These are phyloP conservation scores for Vitis labrusca DNA, from an alignment of 164 flowering plant genomes.

Conservation along the genomic window DNA sequence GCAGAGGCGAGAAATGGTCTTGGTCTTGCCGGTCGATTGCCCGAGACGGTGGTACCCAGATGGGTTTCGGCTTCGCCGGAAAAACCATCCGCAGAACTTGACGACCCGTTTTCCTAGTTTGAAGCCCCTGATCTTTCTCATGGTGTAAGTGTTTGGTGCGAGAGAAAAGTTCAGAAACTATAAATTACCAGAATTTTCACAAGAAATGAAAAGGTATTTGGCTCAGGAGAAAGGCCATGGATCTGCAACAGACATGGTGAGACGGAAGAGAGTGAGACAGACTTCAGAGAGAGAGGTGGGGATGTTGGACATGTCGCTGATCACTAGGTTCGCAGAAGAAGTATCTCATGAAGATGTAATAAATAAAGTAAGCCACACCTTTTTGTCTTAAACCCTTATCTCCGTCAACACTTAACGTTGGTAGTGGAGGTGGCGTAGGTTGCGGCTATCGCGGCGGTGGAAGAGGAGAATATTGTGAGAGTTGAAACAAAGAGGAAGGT, in stretches of 20 bases:
- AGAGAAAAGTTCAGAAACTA: background rate
- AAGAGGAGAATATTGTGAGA: too few species aligned
- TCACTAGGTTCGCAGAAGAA: background rate
- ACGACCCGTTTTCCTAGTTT: conserved; percentile 38
- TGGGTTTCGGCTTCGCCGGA: conserved; percentile 16
- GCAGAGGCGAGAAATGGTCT: conserved; percentile 41
- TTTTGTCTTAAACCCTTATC: too few species aligned
- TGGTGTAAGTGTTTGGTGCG: background rate
- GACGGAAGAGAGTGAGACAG: conserved; percentile 49
- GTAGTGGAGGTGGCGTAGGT: too few species aligned
- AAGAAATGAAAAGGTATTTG: background rate
- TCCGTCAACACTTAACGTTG: too few species aligned
- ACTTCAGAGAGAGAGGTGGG: conserved; percentile 55
- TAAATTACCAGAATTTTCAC: background rate
- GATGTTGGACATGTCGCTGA: conserved; percentile 37
- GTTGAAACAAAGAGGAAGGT: too few species aligned
- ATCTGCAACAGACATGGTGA: conserved; percentile 52
- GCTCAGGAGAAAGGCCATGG: conserved; percentile 64
- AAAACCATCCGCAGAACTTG: conserved; percentile 33
- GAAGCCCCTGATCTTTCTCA: conserved; percentile 57
- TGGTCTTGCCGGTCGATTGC: background rate
- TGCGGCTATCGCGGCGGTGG: too few species aligned
- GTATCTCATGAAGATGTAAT: conserved; percentile 5
- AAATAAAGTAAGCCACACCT: too few species aligned
- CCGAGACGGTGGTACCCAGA: conserved; percentile 16